Base-by-base conservation (phyloP, 345 rosid species). In the Psidium guajava region DNA sequence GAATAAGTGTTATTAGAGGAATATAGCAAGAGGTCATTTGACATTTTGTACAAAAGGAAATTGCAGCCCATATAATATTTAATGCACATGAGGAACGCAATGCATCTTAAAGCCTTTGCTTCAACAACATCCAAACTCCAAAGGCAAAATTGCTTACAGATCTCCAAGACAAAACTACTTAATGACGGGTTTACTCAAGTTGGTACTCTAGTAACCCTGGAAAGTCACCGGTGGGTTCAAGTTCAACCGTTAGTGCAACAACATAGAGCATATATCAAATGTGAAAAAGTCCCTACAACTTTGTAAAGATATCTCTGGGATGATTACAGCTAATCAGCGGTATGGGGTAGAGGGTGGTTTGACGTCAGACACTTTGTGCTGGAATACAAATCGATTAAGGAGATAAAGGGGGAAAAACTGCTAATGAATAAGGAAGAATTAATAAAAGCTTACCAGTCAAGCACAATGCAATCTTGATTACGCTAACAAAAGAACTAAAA, bases 1-100 rank as follows among this genome's bases (percentile, higher is more conserved):
- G 95, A 89, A 87, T 64, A 4, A 64, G 47, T 36, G 27, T n/a
- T 18, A 44, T 24, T 20, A 52, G 61, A 36, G 36, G 85, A 49
- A 42, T 44, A 69, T 18, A 36, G 77, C 77, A 36, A 82, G 55
- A 54, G n/a, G 8, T 51, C 61, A 50, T 53, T n/a, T 82, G 40
- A 54, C n/a, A 27, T 24, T 3, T 49, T 3, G 0, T 25, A 47
- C 32, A n/a, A 51, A 50, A 82, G 0, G 42, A 82, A 25, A 44
- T 82, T 51, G 83, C 36, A 82, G 56, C 42, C 24, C 40, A 25
- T 51, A 49, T 44, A 82, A 50, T 1, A 28, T 82, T 44, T 44
- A 44, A 49, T 49, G 83, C 58, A 52, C 83, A 69, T 32, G 77
- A 69, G 77, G 40, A 40, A 69, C 0, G 47, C 77, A 69, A 69